Base-by-base conservation (phyloP, 768 basidiomycete genomes). In the Naganishia kalamii region DNA sequence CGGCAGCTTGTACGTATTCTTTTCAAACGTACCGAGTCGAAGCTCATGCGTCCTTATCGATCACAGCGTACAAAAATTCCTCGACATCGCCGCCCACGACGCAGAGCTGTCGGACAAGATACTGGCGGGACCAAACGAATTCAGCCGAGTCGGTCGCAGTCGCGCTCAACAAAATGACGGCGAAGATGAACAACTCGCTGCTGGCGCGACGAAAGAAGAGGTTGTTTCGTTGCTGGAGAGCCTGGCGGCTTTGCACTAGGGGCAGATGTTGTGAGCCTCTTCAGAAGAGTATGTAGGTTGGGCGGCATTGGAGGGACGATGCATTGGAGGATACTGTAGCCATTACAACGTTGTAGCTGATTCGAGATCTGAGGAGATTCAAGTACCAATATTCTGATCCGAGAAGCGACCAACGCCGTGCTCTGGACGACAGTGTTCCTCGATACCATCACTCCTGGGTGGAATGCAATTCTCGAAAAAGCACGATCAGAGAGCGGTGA, bases 21-120 rank as follows among this genome's bases (percentile, higher is more conserved):
- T 64, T 17, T 23, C 10, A 3, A 23, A 15, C 30, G n/a, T 43
- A 30, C 2, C 47, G 19, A 17, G 21, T 27, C 11, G 17, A 11
- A n/a, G 21, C 46, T 13, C 41, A 37, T 63, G 41, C 32, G 15
- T 47, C 33, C 21, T 21, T 61, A 35, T 46, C 37, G 13, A 33
- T 54, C 60, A n/a, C 59, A 76, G 75, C 57, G 72, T 77, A 17
- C 73, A 77, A 65, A 70, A 63, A 33, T 76, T 73, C 71, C 65
- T 75, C 8, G 63, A 72, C 33, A 40, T 72, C 13, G 48, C 69
- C 0, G 30, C 61, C 27, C 54, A 40, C 13, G 71, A 74, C 41
- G 23, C 54, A 1, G 72, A 72, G 17, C 32, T 40, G 17, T 63
- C 60, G 23, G 40, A 70, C 17, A 29, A 12, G 19, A 47, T 43